Base-by-base conservation (phyloP, 1,284 basidiomycete genomes). In the Fomitopsis schrenkii region DNA sequence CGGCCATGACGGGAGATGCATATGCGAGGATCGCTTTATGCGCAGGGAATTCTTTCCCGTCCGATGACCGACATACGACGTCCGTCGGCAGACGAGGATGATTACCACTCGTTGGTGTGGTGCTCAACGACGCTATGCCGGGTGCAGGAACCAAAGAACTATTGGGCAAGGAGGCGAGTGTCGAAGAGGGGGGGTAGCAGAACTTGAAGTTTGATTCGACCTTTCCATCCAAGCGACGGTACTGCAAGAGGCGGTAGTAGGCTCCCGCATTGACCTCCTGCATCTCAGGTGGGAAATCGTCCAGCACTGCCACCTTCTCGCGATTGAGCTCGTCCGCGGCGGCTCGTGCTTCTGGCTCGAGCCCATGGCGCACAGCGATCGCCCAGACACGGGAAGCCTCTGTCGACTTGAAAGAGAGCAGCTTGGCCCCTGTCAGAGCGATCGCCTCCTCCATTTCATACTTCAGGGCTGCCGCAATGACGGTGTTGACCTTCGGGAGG, bases 1-100 rank as follows among this genome's bases (percentile, higher is more conserved):
- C 28, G 19, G 35, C 45, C 62, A 84, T 82, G 62, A 81, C 75
- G 0, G 79, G 75, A 8, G 80, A 82, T 2, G 78, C 75, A 45
- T 80, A 71, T 28, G 77, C 74, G n/a, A 83, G 71, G 33, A 79
- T 72, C 28, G 77, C 66, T 58, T 76, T 79, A 73, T 80, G 79
- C n/a, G 78, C 73, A 17, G 68, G 72, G 65, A 82, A 81, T 62
- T 80, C 76, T 46, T 77, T 69, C 57, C 75, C 72, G 67, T 83
- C 81, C 12, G 79, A 78, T 5, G 81, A 82, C 45, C 77, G 76
- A 26, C 84, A 66, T 44, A 79, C 73, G 38, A 82, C 65, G 62
- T 83, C 81, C 5, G 64, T 57, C 8, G 30, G 30, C 1, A 14
- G 30, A 9, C 12, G 48, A 14, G 30, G 26, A 35, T 26, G 30